Conservation (phyloP, 257 asterid species). For the Capsicum pubescens region DNA sequence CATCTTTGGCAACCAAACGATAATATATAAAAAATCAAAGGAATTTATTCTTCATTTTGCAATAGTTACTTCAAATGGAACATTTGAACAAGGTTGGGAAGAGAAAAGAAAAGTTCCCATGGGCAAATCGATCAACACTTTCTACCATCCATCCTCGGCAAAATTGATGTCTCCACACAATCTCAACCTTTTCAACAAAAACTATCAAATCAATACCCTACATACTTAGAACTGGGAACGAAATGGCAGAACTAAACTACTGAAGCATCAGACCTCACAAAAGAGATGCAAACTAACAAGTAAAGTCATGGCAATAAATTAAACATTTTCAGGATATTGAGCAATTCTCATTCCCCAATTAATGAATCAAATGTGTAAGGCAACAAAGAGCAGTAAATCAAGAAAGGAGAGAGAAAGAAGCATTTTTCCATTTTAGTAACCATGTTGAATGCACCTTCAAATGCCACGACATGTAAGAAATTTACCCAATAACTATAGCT, state of each 20-base stretch:
- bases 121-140: not conserved
- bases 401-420: too few relatives aligned
- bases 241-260: not conserved
- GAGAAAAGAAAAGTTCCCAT: not conserved
- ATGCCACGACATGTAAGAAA: too few relatives aligned
- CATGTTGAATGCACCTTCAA: too few relatives aligned
- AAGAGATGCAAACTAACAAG: too few relatives aligned
- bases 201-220: constrained; percentile 10
- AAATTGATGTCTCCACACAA: not conserved
- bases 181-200: not conserved
- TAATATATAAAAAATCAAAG: not conserved
- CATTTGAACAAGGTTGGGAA: not conserved
- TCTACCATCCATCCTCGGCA: not conserved
- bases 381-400: too few relatives aligned
- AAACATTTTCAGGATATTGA: too few relatives aligned
- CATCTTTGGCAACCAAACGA: not conserved
- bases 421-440: too few relatives aligned
- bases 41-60: not conserved
- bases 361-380: too few relatives aligned
- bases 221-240: not conserved
- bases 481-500: too few relatives aligned
- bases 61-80: not conserved
- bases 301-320: too few relatives aligned
- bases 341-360: too few relatives aligned
- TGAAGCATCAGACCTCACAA: too few relatives aligned